phyloP scores from a whole-genome alignment of 2,329 filamentous ascomycete genomes.

The Fusarium annulatum region DNA sequence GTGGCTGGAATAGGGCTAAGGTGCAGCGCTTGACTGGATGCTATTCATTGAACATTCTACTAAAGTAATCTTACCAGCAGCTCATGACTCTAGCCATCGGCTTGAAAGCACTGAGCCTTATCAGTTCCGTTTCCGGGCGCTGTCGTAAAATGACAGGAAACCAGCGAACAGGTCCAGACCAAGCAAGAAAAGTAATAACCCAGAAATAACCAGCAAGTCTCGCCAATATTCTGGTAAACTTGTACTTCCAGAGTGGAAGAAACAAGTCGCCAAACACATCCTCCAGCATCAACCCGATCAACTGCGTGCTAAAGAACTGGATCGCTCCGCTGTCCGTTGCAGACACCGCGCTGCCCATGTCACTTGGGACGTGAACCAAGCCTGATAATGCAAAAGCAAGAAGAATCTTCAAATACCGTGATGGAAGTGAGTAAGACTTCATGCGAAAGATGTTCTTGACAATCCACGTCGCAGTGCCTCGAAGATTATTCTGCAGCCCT shows the following conservation, averaged over 20 bases:
- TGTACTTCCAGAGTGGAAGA: conserved; percentile 25
- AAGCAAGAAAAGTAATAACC: conserved; percentile 37
- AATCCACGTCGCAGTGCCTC: conserved; percentile 34
- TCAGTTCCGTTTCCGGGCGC: conserved; percentile 21
- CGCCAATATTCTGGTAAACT: background rate
- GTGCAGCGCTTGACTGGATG: too few species aligned
- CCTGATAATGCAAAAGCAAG: conserved; percentile 32
- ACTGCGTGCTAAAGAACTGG: conserved; percentile 29
- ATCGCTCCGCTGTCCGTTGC: conserved; percentile 29
- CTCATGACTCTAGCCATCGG: background rate
- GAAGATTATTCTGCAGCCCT: conserved; percentile 34
- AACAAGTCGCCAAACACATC: conserved; percentile 27
- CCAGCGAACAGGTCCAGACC: conserved; percentile 36
- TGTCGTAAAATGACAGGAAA: conserved; percentile 36
- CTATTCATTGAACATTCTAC: too few species aligned
- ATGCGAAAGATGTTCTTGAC: conserved; percentile 25
- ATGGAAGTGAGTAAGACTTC: conserved; percentile 18
- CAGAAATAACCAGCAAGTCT: conserved; percentile 31
- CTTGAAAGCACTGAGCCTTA: conserved; percentile 26
- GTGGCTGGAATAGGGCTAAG: too few species aligned
- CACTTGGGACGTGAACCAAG: conserved; percentile 29
- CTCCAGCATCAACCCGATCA: conserved; percentile 35
- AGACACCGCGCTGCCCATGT: conserved; percentile 33
- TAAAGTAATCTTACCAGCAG: background rate
- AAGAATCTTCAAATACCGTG: conserved; percentile 31